Base-by-base conservation (phyloP, 352 stramenopile species). In the Elongisporangium prolatum region DNA sequence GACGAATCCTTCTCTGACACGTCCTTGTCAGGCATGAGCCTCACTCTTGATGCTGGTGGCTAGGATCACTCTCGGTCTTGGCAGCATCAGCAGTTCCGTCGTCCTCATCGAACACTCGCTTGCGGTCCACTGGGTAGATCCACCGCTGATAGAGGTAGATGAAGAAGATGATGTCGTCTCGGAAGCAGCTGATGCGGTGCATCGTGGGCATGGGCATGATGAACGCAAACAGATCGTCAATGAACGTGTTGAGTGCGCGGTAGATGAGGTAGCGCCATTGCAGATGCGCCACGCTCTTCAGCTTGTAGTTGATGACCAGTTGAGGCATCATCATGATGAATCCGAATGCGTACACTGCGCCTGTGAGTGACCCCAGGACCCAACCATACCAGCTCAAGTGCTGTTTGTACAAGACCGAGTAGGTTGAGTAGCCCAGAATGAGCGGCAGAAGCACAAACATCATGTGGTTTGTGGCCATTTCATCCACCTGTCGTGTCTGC, bases 241-340 rank as follows among this genome's bases (percentile, higher is more conserved):
- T 93, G 69, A 97, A 97, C 9, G 90, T 97, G 69, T 96, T 97
- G 63, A 97, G 91, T 9, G 91, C 80, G 25, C 84, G 81, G 75
- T 99, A 99, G 54, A 98, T 88, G 52, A 99, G 78, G 52, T 97
- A 87, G 38, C 93, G 83, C 95, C 97, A 99, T 57, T 94, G 88
- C 44, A 97, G 61, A 55, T 97, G 90, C 16, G 89, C 88, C 18
- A 97, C 89, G 9, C 75, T 93, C 64, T 97, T 97, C 49, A 97
- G 75, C 58, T 90, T 84, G 62, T 97, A 97, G 64, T 97, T 97
- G 62, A 97, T 92, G 63, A 98, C 97, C 18, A 98, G 65, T 67
- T 97, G 90, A 4, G 90, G 90, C 24, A 88, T 94, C 74, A 97
- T 93, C 52, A 91, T 84, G 52, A 96, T 86, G 65, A 97, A 97